These are phyloP conservation scores for Pneumocystis sp. DNA, from an alignment of 1,139 yeast genomes.

Conservation along the genomic window DNA sequence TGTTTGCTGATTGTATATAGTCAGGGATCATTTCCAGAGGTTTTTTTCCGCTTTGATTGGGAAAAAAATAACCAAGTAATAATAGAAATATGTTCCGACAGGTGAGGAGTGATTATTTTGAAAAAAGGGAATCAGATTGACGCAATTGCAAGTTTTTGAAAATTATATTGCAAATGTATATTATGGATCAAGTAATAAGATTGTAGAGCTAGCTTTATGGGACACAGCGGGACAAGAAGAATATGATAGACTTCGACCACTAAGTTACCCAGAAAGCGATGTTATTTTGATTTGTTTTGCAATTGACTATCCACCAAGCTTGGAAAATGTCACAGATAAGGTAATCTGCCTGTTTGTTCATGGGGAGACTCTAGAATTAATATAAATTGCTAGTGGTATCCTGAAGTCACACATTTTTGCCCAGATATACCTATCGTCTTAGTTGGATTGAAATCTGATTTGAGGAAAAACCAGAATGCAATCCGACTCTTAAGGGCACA, in stretches of 20 bases:
- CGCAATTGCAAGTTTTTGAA: slow-evolving; percentile 42
- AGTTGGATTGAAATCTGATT: slow-evolving; percentile 69
- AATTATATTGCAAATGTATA: slow-evolving; percentile 55
- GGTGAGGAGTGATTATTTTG: background rate
- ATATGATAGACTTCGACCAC: slow-evolving; percentile 68
- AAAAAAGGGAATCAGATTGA: background rate
- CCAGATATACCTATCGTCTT: slow-evolving; percentile 62
- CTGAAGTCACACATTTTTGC: slow-evolving; percentile 72
- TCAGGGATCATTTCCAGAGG: slow-evolving; percentile 54
- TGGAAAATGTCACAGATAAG: slow-evolving; percentile 59
- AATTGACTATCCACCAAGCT: slow-evolving; percentile 45
- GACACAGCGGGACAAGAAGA: slow-evolving; percentile 95
- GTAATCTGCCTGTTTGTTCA: background rate
- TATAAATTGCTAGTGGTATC: slow-evolving; percentile 42
- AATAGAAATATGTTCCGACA: slow-evolving; percentile 54
- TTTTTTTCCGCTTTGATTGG: slow-evolving; percentile 38
- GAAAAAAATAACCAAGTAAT: background rate
- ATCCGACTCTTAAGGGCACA: slow-evolving; percentile 18
- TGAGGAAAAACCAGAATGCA: slow-evolving; percentile 28
- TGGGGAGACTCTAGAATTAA: background rate
- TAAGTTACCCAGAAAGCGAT: slow-evolving; percentile 72
- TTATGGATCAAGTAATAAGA: slow-evolving; percentile 32
- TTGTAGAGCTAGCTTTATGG: slow-evolving; percentile 68
- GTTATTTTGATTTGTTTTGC: slow-evolving; percentile 62
- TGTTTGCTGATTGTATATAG: slow-evolving; percentile 71